Base-by-base conservation (phyloP, 2,329 filamentous ascomycete species). In the Ascochyta rabiei region DNA sequence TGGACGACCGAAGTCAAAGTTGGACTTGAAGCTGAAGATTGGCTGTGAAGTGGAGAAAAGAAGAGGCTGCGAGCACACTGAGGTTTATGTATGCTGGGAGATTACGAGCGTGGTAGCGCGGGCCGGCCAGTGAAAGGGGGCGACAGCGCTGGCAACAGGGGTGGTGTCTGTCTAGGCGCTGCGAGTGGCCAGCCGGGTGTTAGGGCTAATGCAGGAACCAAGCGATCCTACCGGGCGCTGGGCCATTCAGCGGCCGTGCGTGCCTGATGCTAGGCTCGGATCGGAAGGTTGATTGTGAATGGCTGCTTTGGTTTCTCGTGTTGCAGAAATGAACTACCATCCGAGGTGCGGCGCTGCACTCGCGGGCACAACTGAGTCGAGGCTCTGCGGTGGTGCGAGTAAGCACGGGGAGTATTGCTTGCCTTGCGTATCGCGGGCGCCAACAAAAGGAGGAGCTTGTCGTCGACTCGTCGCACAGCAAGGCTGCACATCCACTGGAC, bases 1-100 rank as follows among this genome's bases (percentile, higher is more conserved):
- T 75, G 73, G 73, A 75, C 73, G 72, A 75, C 72, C 72, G 70
- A 69, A 72, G 56, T 73, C 73, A 72, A 73, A 69, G 61, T 48
- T 56, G 63, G 67, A 73, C 66, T 72, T 69, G 64, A 68, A 67
- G 70, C 73, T 67, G 69, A 72, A 70, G 65, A 63, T 70, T 69
- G 66, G 66, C 66, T 69, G 69, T 70, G 68, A 69, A 71, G 71
- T 72, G 69, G 65, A 57, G 64, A 66, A 57, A 56, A 64, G 64
- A 57, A 33, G 47, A 12, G 8, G 21, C 9, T 51, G 56, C 53
- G 61, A 64, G 59, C 60, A 62, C 47, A 46, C 46, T 53, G 53
- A 57, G 56, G 56, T 55, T 74, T 75, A 74, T 74, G 69, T 74
- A 75, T 41, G 57, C 26, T 59, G 64, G 71, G 73, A 75, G 70